phyloP scores from a whole-genome alignment of 1,284 basidiomycete species.

The Moniliella sp. region DNA sequence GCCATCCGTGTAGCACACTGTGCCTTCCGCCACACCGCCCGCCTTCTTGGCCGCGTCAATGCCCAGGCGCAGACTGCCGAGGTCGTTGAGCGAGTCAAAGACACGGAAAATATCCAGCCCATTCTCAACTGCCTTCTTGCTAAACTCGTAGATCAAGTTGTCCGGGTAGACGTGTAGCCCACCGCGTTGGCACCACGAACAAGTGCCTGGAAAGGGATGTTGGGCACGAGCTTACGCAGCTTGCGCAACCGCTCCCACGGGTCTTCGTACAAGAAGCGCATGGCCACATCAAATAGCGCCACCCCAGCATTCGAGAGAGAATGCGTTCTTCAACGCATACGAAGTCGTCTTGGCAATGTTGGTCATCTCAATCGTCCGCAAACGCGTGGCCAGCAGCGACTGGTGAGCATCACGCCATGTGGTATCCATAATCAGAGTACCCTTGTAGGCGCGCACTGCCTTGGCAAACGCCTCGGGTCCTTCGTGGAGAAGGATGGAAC shows the following conservation, averaged over 20 bases:
- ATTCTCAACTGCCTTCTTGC: constrained; percentile 71
- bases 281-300: constrained; percentile 98
- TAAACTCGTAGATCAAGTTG: constrained; percentile 88
- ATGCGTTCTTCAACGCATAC: constrained; percentile 75
- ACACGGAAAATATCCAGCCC: constrained; percentile 99
- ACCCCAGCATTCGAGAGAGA: constrained; percentile 96
- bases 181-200: constrained; percentile 98
- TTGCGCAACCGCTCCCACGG: constrained; percentile 94
- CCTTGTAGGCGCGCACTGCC: constrained; percentile 86
- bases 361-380: constrained; percentile 92
- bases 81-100: constrained; percentile 63
- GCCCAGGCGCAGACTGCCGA: constrained; percentile 31
- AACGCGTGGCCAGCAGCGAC: constrained; percentile 80
- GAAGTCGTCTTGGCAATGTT: constrained; percentile 91
- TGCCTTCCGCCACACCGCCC: constrained; percentile 67
- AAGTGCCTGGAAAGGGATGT: constrained; percentile 92
- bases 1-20: constrained; percentile 95
- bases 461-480: constrained; percentile 96
- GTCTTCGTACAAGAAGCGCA: constrained; percentile 99
- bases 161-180: constrained; percentile 96
- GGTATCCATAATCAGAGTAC: constrained; percentile 49
- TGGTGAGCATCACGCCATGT: constrained; percentile 99
- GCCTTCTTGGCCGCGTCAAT: constrained; percentile 99
- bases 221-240: constrained; percentile 83
- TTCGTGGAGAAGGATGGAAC: constrained; percentile 92